Base-by-base conservation (phyloP, 345 rosid species). In the Rubroshorea leprosula region DNA sequence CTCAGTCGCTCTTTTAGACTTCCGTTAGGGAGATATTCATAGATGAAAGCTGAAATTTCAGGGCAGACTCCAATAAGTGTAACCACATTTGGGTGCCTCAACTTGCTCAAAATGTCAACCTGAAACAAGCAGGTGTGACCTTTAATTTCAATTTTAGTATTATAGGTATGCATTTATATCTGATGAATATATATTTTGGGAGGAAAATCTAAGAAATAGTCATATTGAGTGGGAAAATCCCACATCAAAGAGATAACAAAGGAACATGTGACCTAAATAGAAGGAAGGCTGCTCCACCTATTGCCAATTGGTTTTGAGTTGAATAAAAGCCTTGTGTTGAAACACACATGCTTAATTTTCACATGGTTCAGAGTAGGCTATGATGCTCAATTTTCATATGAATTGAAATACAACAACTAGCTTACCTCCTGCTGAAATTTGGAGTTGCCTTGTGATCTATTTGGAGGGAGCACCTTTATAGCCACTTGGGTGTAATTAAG, bases 401-500 rank as follows among this genome's bases (percentile, higher is more conserved):
- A 19, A 4, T 23, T 10, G n/a, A n/a, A 44, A 11, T 23, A 6
- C 41, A 27, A 27, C 4, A 17, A 51, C 25, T 9, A n/a, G n/a
- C 64, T 59, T 68, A 70, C 80, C 76, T 75, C 80, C 20, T 39
- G 60, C 41, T 68, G 65, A 54, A 69, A 79, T 41, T 61, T 26
- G 0, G 45, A 23, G 29, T 57, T 49, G 12, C 31, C 72, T 21
- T 62, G 68, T 47, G 53, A 44, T 44, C 76, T 55, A 31, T 53
- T 54, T 35, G 65, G 20, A 23, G 22, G 44, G 60, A 75, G 67
- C 60, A 76, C 54, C 64, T 76, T 76, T 63, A 80, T 64, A 19
- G 75, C 69, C 55, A 80, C 81, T 12, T 7, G 55, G 1, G 75
- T 80, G 48, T 76, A 59, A 45, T 51, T 67, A 45, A 80, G 75